phyloP scores from a whole-genome alignment of 768 basidiomycete species.

The Boletus reticulatus region DNA sequence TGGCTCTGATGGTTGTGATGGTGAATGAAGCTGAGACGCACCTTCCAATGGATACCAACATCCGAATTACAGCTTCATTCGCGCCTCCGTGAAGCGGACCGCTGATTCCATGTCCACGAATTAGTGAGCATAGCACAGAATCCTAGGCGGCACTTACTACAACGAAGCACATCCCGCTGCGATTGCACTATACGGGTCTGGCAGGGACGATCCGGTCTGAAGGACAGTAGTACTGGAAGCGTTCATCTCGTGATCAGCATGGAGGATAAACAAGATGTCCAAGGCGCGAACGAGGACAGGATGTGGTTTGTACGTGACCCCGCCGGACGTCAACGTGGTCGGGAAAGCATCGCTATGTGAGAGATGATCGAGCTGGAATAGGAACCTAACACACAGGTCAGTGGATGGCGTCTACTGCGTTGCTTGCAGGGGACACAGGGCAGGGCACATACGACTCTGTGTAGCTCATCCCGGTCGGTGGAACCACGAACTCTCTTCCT shows the following conservation, averaged over 20 bases:
- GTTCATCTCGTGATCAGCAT: constrained; percentile 91
- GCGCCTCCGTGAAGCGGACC: constrained; percentile 62
- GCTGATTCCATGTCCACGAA: constrained; percentile 4
- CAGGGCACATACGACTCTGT: constrained; percentile 62
- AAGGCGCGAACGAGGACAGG: constrained; percentile 85
- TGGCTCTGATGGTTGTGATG: not conserved
- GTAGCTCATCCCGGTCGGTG: constrained; percentile 80
- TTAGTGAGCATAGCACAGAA: not conserved
- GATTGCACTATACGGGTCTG: constrained; percentile 87
- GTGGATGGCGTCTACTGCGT: not conserved
- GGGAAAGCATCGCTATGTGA: constrained; percentile 31
- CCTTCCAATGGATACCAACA: constrained; percentile 87
- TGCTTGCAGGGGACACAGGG: not conserved
- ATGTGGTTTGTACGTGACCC: constrained; percentile 64
- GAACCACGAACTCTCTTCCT: constrained; percentile 83
- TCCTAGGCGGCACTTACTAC: constrained; percentile 55
- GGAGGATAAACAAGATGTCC: constrained; percentile 83
- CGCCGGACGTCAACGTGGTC: constrained; percentile 42
- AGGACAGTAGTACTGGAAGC: constrained; percentile 83
- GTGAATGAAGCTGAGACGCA: constrained; percentile 32
- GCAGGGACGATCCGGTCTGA: constrained; percentile 85
- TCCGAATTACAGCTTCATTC: constrained; percentile 92
- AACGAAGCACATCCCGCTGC: constrained; percentile 88
- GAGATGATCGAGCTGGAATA: constrained; percentile 89
- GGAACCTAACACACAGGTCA: constrained; percentile 48